These are phyloP conservation scores for Pseudotulostoma volvatum DNA, from an alignment of 495 filamentous ascomycete species.

Conservation along the genomic window DNA sequence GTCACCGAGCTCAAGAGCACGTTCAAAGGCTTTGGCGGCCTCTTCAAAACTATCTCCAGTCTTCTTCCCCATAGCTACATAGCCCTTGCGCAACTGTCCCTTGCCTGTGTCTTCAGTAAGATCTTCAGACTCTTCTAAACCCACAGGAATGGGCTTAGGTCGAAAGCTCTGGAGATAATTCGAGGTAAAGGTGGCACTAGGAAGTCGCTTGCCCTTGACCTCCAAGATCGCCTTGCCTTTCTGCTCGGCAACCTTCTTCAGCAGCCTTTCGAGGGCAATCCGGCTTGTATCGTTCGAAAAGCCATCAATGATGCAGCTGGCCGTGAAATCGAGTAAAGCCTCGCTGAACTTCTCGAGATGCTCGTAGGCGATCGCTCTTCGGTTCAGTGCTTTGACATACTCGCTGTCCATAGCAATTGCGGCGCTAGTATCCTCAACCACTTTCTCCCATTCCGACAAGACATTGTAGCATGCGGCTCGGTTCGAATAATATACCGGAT, in stretches of 20 bases:
- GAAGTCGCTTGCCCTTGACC: constrained; percentile 64
- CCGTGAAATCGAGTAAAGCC: constrained; percentile 91
- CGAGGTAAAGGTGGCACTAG: constrained; percentile 86
- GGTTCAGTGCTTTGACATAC: constrained; percentile 95
- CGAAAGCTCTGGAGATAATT: constrained; percentile 99
- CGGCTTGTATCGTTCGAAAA: constrained; percentile 84
- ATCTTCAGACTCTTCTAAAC: constrained; percentile 64
- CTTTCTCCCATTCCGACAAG: constrained; percentile 80
- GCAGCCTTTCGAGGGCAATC: constrained; percentile 72
- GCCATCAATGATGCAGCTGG: constrained; percentile 95
- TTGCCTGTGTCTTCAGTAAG: constrained; percentile 63
- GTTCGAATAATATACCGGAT: constrained; percentile 98
- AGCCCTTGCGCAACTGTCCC: constrained; percentile 67
- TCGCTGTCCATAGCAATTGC: constrained; percentile 81
- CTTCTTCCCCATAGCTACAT: constrained; percentile 65
- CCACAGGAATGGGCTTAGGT: constrained; percentile 55
- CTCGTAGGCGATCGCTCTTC: constrained; percentile 90
- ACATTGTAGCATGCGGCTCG: constrained; percentile 95
- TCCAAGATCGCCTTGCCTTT: constrained; percentile 79
- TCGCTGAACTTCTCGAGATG: constrained; percentile 81
- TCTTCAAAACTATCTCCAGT: constrained; percentile 81
- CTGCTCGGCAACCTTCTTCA: constrained; percentile 92
- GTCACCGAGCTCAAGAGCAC: constrained; percentile 64
- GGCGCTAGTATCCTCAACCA: constrained; percentile 91
- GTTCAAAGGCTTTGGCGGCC: constrained; percentile 69